phyloP scores from a whole-genome alignment of 2,329 filamentous ascomycete genomes.

The Claviceps quebecensis region DNA sequence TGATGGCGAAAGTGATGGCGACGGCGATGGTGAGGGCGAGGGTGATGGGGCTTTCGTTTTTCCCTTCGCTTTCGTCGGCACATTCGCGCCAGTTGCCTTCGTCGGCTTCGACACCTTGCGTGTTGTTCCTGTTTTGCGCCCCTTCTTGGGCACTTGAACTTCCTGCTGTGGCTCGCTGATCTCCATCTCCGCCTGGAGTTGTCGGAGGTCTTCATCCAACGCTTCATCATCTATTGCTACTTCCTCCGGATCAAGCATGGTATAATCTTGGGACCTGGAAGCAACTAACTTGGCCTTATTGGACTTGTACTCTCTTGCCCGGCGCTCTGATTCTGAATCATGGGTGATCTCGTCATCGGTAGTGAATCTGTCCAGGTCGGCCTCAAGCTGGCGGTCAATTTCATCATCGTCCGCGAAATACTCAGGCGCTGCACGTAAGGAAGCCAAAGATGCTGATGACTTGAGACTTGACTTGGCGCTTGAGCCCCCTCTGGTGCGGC shows the following conservation, averaged over 20 bases:
- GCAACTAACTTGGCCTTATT: slow-evolving; percentile 16
- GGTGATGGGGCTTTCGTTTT: slow-evolving; percentile 21
- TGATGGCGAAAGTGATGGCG: slow-evolving; percentile 12
- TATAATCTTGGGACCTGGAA: slow-evolving; percentile 25
- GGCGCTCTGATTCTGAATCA: slow-evolving; percentile 32
- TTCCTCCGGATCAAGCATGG: slow-evolving; percentile 39
- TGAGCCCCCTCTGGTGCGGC: slow-evolving; percentile 25
- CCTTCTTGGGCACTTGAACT: slow-evolving; percentile 38
- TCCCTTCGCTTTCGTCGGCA: too few species aligned
- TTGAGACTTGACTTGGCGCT: slow-evolving; percentile 22
- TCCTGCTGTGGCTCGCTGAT: slow-evolving; percentile 22
- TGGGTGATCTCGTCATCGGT: slow-evolving; percentile 36
- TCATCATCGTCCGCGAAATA: slow-evolving; percentile 46
- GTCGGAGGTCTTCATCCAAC: slow-evolving; percentile 36
- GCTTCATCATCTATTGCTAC: slow-evolving; percentile 30
- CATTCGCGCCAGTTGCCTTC: slow-evolving; percentile 14
- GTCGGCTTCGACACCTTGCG: slow-evolving; percentile 40
- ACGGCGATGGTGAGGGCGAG: slow-evolving; percentile 10
- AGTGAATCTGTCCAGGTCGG: slow-evolving; percentile 44
- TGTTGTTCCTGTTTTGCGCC: slow-evolving; percentile 33
- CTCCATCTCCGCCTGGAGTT: slow-evolving; percentile 36
- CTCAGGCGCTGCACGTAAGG: slow-evolving; percentile 24
- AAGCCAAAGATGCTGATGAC: slow-evolving; percentile 36
- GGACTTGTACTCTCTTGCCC: slow-evolving; percentile 15
- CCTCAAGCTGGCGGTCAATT: slow-evolving; percentile 50